phyloP scores from a whole-genome alignment of 2,329 filamentous ascomycete genomes.

The Penicillium sp. region DNA sequence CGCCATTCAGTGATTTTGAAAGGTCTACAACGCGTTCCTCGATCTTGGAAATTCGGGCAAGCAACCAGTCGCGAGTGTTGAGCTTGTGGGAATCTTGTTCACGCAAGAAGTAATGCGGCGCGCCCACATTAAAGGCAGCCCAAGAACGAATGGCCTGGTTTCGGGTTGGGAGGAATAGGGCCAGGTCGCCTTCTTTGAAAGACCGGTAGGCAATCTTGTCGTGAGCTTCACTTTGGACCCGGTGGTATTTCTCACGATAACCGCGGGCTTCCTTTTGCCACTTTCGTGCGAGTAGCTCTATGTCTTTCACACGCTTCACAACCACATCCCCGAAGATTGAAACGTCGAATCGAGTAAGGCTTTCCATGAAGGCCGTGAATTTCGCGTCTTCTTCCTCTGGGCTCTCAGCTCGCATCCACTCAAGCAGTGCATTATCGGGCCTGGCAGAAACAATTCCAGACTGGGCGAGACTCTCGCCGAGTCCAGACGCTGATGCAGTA shows the following conservation, averaged over 20 bases:
- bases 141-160: slow-evolving; percentile 94
- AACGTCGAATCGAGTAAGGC: slow-evolving; percentile 76
- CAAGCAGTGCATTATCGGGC: slow-evolving; percentile 70
- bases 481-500: slow-evolving; percentile 36
- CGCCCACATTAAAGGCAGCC: slow-evolving; percentile 98
- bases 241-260: slow-evolving; percentile 84
- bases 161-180: slow-evolving; percentile 87
- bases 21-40: slow-evolving; percentile 93
- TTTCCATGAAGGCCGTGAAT: slow-evolving; percentile 73
- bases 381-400: slow-evolving; percentile 67
- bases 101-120: slow-evolving; percentile 93
- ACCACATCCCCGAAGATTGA: slow-evolving; percentile 83
- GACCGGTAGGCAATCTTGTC: slow-evolving; percentile 95
- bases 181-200: slow-evolving; percentile 95
- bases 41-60: slow-evolving; percentile 86
- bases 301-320: slow-evolving; percentile 86
- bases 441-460: slow-evolving; percentile 38
- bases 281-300: slow-evolving; percentile 89
- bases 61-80: slow-evolving; percentile 87
- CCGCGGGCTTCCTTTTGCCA: slow-evolving; percentile 85
- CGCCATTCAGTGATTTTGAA: slow-evolving; percentile 69
- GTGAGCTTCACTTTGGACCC: slow-evolving; percentile 78
- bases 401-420: slow-evolving; percentile 76
- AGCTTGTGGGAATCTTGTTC: slow-evolving; percentile 89
- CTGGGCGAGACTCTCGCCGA: slow-evolving; percentile 37